Evolutionary conservation across 495 filamentous ascomycete species (phyloP).

Genomic region (Pseudevernia furfuracea): DNA sequence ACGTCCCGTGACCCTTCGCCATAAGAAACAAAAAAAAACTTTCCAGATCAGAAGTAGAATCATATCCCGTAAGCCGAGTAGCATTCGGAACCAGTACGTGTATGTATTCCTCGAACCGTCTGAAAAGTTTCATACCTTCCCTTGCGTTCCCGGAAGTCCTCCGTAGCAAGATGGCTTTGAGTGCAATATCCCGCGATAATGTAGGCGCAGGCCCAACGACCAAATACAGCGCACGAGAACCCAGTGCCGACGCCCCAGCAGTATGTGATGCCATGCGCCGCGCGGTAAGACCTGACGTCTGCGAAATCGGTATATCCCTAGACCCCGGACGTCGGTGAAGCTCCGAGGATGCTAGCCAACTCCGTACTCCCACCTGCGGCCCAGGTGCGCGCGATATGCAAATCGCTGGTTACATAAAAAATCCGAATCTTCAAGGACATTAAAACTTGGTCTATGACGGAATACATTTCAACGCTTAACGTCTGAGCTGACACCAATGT

Average conservation of each 20-base stretch:
- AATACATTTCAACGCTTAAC: slow-evolving; percentile 12
- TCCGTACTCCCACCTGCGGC: background rate
- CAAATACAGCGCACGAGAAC: slow-evolving; percentile 30
- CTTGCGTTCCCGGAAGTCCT: background rate
- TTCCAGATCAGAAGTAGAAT: background rate
- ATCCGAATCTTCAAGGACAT: background rate
- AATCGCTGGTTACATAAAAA: slow-evolving; percentile 12
- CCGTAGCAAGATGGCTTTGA: slow-evolving; percentile 26
- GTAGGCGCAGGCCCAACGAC: slow-evolving; percentile 30
- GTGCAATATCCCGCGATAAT: slow-evolving; percentile 31
- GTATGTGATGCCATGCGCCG: slow-evolving; percentile 7
- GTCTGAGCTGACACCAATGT: slow-evolving; percentile 23
- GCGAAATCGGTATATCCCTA: slow-evolving; percentile 31
- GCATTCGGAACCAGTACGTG: background rate
- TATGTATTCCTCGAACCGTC: slow-evolving; percentile 1
- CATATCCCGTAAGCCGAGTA: background rate
- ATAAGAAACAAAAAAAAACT: background rate
- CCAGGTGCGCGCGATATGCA: slow-evolving; percentile 21
- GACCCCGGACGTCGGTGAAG: background rate
- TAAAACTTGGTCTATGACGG: background rate
- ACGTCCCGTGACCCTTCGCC: background rate
- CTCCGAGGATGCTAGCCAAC: background rate
- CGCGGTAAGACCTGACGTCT: slow-evolving; percentile 13
- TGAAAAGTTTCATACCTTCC: background rate
- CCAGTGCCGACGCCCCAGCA: slow-evolving; percentile 33